These are phyloP conservation scores for Tolypocladium tundrense DNA, from an alignment of 2,329 filamentous ascomycete species.

Conservation along the genomic window DNA sequence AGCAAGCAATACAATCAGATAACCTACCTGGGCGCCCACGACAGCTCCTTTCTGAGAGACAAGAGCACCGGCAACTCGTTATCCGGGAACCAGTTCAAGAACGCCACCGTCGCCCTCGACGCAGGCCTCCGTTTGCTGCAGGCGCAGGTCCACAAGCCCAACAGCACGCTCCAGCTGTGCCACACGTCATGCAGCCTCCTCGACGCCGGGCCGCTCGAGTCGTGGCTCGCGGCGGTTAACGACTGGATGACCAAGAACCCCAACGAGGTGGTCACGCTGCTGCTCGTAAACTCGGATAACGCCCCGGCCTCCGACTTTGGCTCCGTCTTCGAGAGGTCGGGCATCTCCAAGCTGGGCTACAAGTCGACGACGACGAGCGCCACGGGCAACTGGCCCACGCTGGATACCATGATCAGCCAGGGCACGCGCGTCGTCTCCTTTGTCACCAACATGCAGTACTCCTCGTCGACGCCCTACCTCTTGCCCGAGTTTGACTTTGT, in stretches of 20 bases:
- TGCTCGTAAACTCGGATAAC: constrained; percentile 61
- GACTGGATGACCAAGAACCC: constrained; percentile 59
- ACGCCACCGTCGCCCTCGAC: constrained; percentile 59
- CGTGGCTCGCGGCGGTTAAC: constrained; percentile 55
- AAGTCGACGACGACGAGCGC: constrained; percentile 34
- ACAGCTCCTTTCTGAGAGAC: constrained; percentile 63
- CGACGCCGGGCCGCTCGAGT: constrained; percentile 55
- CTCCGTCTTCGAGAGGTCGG: constrained; percentile 42
- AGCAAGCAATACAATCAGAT: constrained; percentile 61
- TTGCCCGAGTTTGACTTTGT: constrained; percentile 55
- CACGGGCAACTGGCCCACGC: constrained; percentile 54
- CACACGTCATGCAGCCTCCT: constrained; percentile 58
- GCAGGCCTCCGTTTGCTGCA: constrained; percentile 63
- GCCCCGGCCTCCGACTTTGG: constrained; percentile 45
- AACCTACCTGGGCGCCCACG: constrained; percentile 68
- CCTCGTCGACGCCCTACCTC: constrained; percentile 41
- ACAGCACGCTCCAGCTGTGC: constrained; percentile 54
- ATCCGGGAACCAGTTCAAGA: constrained; percentile 64
- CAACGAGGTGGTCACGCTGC: constrained; percentile 65
- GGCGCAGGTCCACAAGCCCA: constrained; percentile 57
- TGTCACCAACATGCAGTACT: constrained; percentile 42
- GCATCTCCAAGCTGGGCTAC: constrained; percentile 53
- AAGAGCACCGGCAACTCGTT: constrained; percentile 48
- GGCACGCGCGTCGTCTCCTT: constrained; percentile 60
- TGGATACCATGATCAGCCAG: constrained; percentile 56